Conservation (phyloP, 805 yeast genomes). For the Wickerhamiella siamensis region DNA sequence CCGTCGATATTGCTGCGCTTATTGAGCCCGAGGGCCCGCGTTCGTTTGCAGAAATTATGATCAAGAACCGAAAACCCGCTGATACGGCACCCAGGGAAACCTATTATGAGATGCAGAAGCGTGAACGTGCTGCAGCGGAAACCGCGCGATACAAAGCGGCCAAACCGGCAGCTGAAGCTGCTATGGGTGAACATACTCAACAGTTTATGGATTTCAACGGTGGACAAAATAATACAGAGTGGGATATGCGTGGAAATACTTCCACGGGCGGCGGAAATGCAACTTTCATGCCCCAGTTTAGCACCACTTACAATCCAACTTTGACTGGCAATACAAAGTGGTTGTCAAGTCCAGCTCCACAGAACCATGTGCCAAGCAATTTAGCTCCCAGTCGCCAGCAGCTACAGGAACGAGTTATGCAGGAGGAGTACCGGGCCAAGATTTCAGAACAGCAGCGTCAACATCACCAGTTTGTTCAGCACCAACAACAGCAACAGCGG, state of each 20-base stretch:
- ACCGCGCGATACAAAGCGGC: neutral
- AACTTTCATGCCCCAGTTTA: neutral
- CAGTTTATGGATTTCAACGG: neutral
- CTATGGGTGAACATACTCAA: neutral
- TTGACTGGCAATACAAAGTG: neutral
- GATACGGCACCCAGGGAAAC: neutral
- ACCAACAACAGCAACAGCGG: neutral
- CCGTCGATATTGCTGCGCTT: slow-evolving; percentile 1
- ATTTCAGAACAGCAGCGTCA: neutral
- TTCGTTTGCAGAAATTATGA: slow-evolving; percentile 2
- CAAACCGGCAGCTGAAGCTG: neutral
- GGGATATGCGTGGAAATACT: neutral
- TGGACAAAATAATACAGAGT: neutral
- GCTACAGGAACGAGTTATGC: neutral
- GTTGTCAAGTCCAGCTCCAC: neutral
- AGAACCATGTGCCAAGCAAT: neutral
- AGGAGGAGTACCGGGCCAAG: neutral
- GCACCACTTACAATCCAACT: neutral
- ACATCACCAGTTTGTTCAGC: neutral
- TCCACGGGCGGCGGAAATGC: neutral
- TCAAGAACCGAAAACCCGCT: neutral
- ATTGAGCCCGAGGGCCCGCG: neutral
- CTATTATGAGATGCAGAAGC: neutral
- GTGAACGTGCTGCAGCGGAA: neutral
- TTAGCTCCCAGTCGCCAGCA: too few species aligned